Percentiles rank a stretch among this genome's conserved stretches.
Evolutionary conservation across 306 rosid species (phyloP).

Genomic region (Glycine soja): DNA sequence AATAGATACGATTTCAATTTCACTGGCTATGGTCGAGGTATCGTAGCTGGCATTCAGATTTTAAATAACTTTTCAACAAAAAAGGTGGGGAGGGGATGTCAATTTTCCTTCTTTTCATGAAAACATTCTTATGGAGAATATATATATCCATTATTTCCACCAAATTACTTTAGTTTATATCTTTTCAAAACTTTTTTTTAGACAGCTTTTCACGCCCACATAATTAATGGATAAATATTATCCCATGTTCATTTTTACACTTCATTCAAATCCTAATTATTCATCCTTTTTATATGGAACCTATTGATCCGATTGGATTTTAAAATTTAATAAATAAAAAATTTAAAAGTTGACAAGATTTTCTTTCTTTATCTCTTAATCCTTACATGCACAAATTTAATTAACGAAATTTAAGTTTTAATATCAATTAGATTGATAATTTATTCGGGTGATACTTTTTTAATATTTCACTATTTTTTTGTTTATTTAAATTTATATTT

Average conservation of each 20-base stretch:
- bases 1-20: constrained; percentile 12
- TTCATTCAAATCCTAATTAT: background rate
- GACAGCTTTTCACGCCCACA: background rate
- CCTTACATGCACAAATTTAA: background rate
- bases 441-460: no score
- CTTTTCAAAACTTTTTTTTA: background rate
- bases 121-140: background rate
- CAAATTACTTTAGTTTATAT: background rate
- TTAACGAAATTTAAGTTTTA: no score
- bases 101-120: background rate
- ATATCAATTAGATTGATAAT: no score
- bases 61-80: background rate
- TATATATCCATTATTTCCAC: background rate
- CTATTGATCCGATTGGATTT: no score
- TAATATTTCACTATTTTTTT: no score
- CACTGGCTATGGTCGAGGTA: background rate
- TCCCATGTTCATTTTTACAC: background rate
- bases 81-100: background rate
- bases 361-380: background rate
- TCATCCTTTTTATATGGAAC: no score
- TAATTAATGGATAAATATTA: background rate
- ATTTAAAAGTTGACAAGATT: background rate
- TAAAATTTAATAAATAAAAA: no score
- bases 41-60: background rate
- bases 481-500: no score